Conservation (phyloP, 75 land plant species). For the Adiantum capillusveneris region DNA sequence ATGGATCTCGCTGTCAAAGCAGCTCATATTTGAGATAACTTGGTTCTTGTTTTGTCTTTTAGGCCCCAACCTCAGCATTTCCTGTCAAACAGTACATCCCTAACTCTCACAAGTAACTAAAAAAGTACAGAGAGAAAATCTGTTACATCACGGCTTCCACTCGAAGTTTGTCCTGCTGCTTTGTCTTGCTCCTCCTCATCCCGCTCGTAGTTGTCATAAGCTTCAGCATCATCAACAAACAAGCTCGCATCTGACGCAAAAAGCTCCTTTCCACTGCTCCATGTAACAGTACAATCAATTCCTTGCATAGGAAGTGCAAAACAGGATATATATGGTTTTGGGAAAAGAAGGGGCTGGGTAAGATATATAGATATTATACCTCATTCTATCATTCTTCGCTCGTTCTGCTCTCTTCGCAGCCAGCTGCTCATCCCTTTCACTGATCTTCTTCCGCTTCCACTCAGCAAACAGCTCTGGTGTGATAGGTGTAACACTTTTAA, state of each 20-base stretch:
- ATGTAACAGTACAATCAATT: constrained; percentile 2
- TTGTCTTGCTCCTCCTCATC: constrained; percentile 51
- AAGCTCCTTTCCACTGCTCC: constrained; percentile 91
- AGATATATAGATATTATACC: too few relatives aligned
- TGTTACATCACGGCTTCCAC: too few relatives aligned
- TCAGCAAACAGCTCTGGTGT: constrained; percentile 74
- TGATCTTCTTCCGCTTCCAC: constrained; percentile 86
- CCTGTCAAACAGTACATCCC: too few relatives aligned
- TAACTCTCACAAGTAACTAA: too few relatives aligned
- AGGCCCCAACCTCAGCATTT: too few relatives aligned
- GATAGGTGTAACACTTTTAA: constrained; percentile 59
- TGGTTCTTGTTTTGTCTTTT: too few relatives aligned
- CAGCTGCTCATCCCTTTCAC: constrained; percentile 64
- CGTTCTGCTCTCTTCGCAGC: constrained; percentile 85
- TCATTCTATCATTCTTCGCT: constrained; percentile 96
- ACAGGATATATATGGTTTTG: not conserved
- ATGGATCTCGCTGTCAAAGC: too few relatives aligned
- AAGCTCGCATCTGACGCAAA: constrained; percentile 87
- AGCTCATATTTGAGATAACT: too few relatives aligned
- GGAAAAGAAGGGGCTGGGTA: too few relatives aligned
- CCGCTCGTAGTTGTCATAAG: constrained; percentile 78
- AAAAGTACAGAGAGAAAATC: too few relatives aligned
- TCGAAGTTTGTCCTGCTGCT: not conserved
- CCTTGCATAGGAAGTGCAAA: constrained; percentile 4
- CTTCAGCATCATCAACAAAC: constrained; percentile 98